These are phyloP conservation scores for Acephala macrosclerotiorum DNA, from an alignment of 2,329 filamentous ascomycete genomes.

Conservation along the genomic window DNA sequence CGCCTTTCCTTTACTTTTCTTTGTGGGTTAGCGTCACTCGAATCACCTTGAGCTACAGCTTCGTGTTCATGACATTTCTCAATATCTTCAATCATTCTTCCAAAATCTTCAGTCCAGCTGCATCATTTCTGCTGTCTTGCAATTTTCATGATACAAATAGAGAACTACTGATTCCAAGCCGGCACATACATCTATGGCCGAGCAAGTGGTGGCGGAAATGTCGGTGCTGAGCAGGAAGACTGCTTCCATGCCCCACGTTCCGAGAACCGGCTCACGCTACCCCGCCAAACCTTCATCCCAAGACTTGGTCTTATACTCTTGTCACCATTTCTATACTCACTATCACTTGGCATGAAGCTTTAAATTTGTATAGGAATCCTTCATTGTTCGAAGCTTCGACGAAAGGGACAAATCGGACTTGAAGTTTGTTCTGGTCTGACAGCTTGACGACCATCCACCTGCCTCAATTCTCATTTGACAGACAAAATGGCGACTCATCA, in stretches of 20 bases:
- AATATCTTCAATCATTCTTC: too few species aligned
- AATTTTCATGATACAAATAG: too few species aligned
- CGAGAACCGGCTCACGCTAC: not conserved
- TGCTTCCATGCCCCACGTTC: slow-evolving; percentile 7
- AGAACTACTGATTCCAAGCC: too few species aligned
- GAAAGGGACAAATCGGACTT: not conserved
- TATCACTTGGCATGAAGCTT: not conserved
- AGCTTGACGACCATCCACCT: not conserved
- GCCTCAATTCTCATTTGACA: not conserved
- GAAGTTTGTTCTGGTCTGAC: too few species aligned
- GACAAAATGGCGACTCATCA: slow-evolving; percentile 53
- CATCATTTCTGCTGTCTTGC: too few species aligned
- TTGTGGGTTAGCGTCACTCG: too few species aligned
- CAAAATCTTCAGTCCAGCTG: too few species aligned
- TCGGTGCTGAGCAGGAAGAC: slow-evolving; percentile 3
- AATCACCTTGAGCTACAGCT: too few species aligned
- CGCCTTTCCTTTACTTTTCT: too few species aligned
- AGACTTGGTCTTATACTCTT: not conserved
- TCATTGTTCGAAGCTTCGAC: not conserved
- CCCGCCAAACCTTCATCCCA: not conserved
- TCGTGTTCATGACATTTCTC: too few species aligned
- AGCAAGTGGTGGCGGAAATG: not conserved
- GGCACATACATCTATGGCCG: not conserved
- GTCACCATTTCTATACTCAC: not conserved
- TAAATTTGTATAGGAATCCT: too few species aligned